A percentile compares a stretch with the other conserved stretches of the same genome.
Evolutionary conservation across 164 flowering plant species (phyloP).

Genomic region (Kingdonia uniflora): DNA sequence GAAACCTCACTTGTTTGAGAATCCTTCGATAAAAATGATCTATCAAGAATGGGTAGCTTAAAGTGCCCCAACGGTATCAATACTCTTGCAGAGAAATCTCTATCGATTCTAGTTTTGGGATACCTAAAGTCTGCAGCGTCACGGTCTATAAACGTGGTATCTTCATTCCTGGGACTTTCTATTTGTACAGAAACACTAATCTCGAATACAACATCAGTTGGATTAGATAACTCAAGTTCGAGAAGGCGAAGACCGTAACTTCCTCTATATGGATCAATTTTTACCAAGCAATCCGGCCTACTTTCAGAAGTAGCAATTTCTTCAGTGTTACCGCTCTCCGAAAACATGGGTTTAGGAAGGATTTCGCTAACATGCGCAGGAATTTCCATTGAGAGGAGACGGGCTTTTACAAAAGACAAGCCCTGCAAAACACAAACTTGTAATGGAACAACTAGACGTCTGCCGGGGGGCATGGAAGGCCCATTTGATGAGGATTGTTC

Average conservation of each 20-base stretch:
- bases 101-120: constrained; percentile 89
- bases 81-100: constrained; percentile 90
- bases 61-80: constrained; percentile 94
- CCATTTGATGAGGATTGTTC: constrained; percentile 27
- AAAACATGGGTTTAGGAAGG: constrained; percentile 30
- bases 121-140: constrained; percentile 45
- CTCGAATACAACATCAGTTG: constrained; percentile 91
- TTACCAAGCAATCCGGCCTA: constrained; percentile 53
- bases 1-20: constrained; percentile 28
- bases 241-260: constrained; percentile 98
- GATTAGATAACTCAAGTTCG: constrained; percentile 92
- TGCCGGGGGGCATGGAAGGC: constrained; percentile 62
- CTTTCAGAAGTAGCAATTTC: constrained; percentile 19
- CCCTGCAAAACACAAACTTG: constrained; percentile 90
- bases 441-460: constrained; percentile 85
- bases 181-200: constrained; percentile 71
- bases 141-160: constrained; percentile 20
- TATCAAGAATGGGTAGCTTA: constrained; percentile 86
- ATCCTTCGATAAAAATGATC: constrained; percentile 60
- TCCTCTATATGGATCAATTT: constrained; percentile 92
- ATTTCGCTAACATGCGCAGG: constrained; percentile 83
- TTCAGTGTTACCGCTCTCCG: constrained; percentile 18
- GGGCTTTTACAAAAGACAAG: constrained; percentile 85
- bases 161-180: constrained; percentile 37
- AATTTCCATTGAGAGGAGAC: constrained; percentile 94